Evolutionary conservation across 2,329 filamentous ascomycete genomes (phyloP).

Genomic region (Phaeoacremonium minimum): DNA sequence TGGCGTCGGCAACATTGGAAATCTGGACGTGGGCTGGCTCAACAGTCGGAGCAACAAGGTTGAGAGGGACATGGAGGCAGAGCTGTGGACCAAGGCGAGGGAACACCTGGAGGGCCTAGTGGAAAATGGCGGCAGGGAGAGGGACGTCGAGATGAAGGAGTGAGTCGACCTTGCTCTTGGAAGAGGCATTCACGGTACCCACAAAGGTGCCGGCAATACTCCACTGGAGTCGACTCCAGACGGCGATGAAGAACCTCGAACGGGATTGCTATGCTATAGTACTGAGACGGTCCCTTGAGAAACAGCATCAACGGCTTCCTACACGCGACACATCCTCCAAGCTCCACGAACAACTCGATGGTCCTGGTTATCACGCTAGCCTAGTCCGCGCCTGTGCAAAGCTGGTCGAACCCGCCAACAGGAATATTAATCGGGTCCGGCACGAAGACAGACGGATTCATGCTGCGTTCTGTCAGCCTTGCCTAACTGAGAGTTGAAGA

Average conservation of each 20-base stretch:
- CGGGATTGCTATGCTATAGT: too few relatives aligned
- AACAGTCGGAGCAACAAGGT: constrained; percentile 83
- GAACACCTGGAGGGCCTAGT: constrained; percentile 42
- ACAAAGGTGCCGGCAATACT: too few relatives aligned
- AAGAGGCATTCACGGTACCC: too few relatives aligned
- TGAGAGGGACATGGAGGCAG: constrained; percentile 76
- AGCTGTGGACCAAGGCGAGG: constrained; percentile 66
- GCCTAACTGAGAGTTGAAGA: background rate
- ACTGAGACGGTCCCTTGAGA: too few relatives aligned
- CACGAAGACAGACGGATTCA: constrained; percentile 14
- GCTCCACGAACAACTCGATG: too few relatives aligned
- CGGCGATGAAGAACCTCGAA: too few relatives aligned
- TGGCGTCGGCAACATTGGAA: constrained; percentile 50
- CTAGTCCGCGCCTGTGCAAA: too few relatives aligned
- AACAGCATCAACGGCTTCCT: too few relatives aligned
- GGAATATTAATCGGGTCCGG: constrained; percentile 11
- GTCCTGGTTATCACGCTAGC: too few relatives aligned
- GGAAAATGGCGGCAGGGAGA: background rate
- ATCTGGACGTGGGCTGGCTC: constrained; percentile 80
- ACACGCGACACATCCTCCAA: too few relatives aligned
- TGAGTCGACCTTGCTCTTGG: too few relatives aligned
- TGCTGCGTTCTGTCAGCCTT: constrained; percentile 11
- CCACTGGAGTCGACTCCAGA: too few relatives aligned
- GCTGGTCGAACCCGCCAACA: constrained; percentile 18
- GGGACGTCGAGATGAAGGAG: constrained; percentile 27